Evolutionary conservation across 257 asterid species (phyloP).

Genomic region (Solanum sejunctum): DNA sequence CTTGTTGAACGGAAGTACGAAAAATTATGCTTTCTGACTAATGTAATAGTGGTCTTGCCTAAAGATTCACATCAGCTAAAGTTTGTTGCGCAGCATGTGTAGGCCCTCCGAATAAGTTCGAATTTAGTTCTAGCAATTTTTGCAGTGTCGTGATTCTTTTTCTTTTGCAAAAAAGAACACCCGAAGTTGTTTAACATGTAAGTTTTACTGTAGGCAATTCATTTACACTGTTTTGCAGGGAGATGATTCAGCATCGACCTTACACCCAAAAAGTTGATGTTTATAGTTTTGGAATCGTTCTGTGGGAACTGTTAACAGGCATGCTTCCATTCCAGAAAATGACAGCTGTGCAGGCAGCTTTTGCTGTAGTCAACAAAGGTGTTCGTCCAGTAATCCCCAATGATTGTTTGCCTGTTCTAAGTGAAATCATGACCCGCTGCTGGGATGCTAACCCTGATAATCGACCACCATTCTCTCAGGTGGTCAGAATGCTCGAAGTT

Average conservation of each 20-base stretch:
- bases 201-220: not conserved
- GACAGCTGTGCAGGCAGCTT: conserved; percentile 98
- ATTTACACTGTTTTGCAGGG: conserved; percentile 39
- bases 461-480: conserved; percentile 75
- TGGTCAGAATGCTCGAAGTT: conserved; percentile 79
- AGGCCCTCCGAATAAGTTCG: not conserved
- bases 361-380: conserved; percentile 93
- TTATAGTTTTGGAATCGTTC: conserved; percentile 90
- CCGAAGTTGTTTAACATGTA: not conserved
- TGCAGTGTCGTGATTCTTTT: not conserved
- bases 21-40: not conserved
- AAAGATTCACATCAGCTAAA: not conserved
- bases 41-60: not conserved
- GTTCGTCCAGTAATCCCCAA: conserved; percentile 69
- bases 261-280: conserved; percentile 93
- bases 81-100: not conserved
- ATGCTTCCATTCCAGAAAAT: conserved; percentile 92
- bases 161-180: not conserved
- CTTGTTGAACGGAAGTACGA: not conserved
- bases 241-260: conserved; percentile 95
- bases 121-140: not conserved
- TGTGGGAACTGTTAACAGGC: conserved; percentile 95
- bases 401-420: conserved; percentile 62
- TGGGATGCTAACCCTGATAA: conserved; percentile 90
- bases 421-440: conserved; percentile 87